Evolutionary conservation across 768 basidiomycete genomes (phyloP), one percentile per base, ranked within the genome.

Genomic region (Amanita pseudoporphyria): DNA sequence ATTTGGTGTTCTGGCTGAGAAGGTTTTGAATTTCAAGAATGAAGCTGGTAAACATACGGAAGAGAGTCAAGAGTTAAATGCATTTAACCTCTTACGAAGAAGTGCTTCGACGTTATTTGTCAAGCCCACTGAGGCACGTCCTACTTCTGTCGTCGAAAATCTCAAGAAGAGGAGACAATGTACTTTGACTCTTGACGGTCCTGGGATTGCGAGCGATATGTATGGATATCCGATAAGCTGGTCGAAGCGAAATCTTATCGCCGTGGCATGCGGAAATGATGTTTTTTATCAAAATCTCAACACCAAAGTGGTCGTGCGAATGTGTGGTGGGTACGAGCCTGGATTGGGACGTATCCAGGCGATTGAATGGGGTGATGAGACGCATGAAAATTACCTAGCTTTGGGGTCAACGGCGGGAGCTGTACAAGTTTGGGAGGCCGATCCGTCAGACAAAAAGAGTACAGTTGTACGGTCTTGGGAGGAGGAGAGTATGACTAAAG

Each of bases 201-300:
- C 82, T 0, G 81, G 79, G 3, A 73, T 84, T 21, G 70, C 76
- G 6, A 61, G 64, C 5, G 72, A 81, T 52, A 65, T 71, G 7
- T 74, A 76, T 46, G 75, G 80, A 3, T 77, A 70, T 55, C 76
- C 82, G 2, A 75, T 84, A 50, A 67, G 73, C 32, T 84, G 82
- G 82, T 83, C 82, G 2, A 62, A 52, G 24, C 65, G 66, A 3
- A 82, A 84, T 53, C 63, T 68, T 46, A 83, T 84, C 42, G 78
- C 80, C 1, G 80, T 84, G 16, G 76, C 78, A 12, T 84, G 81
- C 60, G 72, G 66, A 16, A 65, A 67, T 46, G 73, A 81, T 10
- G 71, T 83, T 10, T 83, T 77, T 60, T 79, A 78, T 53, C 82
- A 83, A 58, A 71, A 83, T 56, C 71, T 82, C 9, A 69, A 74